Evolutionary conservation across 2,329 filamentous ascomycete genomes (phyloP).

Genomic region (Chaetomium sp.): DNA sequence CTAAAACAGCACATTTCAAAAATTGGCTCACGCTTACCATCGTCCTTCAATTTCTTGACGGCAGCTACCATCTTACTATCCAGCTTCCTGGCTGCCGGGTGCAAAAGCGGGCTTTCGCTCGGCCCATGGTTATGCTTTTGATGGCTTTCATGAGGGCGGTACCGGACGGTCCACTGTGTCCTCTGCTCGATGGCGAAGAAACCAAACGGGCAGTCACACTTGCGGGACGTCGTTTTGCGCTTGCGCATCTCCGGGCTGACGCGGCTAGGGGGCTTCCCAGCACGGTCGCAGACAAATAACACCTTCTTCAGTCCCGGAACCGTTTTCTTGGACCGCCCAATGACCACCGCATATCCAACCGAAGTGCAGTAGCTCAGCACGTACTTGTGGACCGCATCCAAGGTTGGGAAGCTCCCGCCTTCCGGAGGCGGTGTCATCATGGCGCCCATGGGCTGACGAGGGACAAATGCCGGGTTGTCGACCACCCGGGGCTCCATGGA

Average conservation of each 20-base stretch:
- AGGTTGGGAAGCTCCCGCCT: constrained; percentile 56
- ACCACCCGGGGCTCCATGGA: constrained; percentile 43
- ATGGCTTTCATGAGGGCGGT: constrained; percentile 53
- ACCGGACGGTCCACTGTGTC: constrained; percentile 60
- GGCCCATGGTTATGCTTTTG: constrained; percentile 59
- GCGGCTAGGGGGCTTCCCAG: constrained; percentile 54
- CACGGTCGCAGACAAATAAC: constrained; percentile 59
- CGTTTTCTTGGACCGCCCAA: constrained; percentile 61
- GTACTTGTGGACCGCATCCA: constrained; percentile 59
- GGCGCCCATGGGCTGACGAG: constrained; percentile 48
- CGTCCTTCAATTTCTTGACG: constrained; percentile 60
- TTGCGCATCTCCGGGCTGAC: constrained; percentile 60
- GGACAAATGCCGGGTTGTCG: constrained; percentile 45
- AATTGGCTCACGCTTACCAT: constrained; percentile 41
- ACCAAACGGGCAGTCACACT: constrained; percentile 63
- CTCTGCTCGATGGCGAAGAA: constrained; percentile 63
- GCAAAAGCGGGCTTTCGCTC: constrained; percentile 59
- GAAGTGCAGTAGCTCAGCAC: constrained; percentile 60
- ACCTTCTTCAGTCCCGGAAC: constrained; percentile 62
- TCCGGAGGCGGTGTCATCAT: constrained; percentile 59
- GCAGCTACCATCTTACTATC: constrained; percentile 63
- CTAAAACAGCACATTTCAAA: not conserved
- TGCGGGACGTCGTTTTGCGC: constrained; percentile 60
- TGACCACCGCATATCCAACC: constrained; percentile 62
- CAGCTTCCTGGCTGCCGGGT: constrained; percentile 58